Conservation (phyloP, 306 rosid species). For the Leucaena leucocephala region DNA sequence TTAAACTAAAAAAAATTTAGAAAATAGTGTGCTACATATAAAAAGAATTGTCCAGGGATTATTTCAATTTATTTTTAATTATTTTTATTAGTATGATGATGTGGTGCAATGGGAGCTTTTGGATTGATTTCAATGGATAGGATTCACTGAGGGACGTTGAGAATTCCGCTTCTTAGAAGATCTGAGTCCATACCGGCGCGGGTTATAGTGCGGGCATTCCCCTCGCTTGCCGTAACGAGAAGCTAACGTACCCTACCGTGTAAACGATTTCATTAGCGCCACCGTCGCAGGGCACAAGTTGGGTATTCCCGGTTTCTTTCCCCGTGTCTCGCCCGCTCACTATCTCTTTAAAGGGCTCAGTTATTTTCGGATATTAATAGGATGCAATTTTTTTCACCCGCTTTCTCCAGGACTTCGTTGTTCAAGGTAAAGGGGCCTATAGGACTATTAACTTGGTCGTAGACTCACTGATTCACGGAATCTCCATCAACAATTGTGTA, state of each 20-base stretch:
- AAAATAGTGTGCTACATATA: too few relatives aligned
- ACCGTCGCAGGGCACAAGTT: constrained; percentile 37
- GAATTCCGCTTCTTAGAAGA: too few relatives aligned
- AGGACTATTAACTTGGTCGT: constrained; percentile 13
- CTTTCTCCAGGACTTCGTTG: constrained; percentile 16
- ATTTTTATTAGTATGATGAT: too few relatives aligned
- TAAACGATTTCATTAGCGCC: constrained; percentile 40
- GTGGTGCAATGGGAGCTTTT: too few relatives aligned
- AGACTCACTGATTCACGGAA: constrained; percentile 21
- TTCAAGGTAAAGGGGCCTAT: constrained; percentile 32
- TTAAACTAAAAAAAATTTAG: too few relatives aligned
- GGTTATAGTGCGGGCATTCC: constrained; percentile 39
- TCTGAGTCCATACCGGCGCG: too few relatives aligned
- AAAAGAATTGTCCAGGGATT: too few relatives aligned
- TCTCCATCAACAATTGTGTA: not conserved
- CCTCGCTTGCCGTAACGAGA: constrained; percentile 17
- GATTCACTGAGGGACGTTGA: too few relatives aligned
- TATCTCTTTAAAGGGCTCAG: constrained; percentile 31
- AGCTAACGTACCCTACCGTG: constrained; percentile 55
- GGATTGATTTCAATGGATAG: too few relatives aligned
- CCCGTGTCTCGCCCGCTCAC: not conserved
- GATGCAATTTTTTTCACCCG: constrained; percentile 25
- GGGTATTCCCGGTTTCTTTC: constrained; percentile 19
- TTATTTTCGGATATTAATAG: constrained; percentile 35
- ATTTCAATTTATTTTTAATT: too few relatives aligned